A percentile compares a stretch with the other conserved stretches of the same genome.
Evolutionary conservation across 345 rosid genomes (phyloP).

Genomic region (Hibiscus trionum): DNA sequence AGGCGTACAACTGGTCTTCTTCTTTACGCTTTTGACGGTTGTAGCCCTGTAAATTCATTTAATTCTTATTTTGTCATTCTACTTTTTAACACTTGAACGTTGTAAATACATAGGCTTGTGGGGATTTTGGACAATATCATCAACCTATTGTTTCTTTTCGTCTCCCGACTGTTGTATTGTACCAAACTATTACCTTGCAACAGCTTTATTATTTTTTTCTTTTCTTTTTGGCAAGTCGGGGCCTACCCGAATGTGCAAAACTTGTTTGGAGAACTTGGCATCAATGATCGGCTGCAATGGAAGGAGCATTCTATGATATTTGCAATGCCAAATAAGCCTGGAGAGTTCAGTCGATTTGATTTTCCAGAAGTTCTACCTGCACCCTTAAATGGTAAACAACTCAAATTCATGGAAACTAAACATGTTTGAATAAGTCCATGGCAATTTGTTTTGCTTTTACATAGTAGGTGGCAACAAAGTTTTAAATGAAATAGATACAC

Average conservation of each 20-base stretch:
- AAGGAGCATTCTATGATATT: constrained; percentile 98
- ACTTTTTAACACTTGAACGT: not conserved
- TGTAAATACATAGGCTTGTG: not conserved
- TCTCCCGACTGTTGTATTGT: constrained; percentile 4
- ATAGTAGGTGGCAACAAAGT: no score
- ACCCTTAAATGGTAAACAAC: constrained; percentile 75
- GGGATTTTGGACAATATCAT: constrained; percentile 1
- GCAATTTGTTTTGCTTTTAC: not conserved
- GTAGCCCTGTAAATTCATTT: not conserved
- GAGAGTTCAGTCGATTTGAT: constrained; percentile 94
- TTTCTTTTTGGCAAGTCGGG: constrained; percentile 52
- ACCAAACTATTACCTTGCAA: not conserved
- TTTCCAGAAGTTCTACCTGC: constrained; percentile 80
- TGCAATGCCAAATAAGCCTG: constrained; percentile 94
- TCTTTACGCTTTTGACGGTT: not conserved
- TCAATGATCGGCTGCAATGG: constrained; percentile 87
- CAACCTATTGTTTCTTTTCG: not conserved
- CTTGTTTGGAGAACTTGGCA: constrained; percentile 89
- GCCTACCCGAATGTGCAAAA: constrained; percentile 94
- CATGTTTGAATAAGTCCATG: not conserved
- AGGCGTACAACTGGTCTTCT: not conserved
- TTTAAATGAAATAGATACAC: not conserved
- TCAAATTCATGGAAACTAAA: not conserved
- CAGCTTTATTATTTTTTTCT: not conserved
- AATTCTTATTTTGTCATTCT: not conserved